These are phyloP conservation scores for Myriosclerotinia duriaeana DNA, from an alignment of 2,329 filamentous ascomycete genomes.

Conservation along the genomic window DNA sequence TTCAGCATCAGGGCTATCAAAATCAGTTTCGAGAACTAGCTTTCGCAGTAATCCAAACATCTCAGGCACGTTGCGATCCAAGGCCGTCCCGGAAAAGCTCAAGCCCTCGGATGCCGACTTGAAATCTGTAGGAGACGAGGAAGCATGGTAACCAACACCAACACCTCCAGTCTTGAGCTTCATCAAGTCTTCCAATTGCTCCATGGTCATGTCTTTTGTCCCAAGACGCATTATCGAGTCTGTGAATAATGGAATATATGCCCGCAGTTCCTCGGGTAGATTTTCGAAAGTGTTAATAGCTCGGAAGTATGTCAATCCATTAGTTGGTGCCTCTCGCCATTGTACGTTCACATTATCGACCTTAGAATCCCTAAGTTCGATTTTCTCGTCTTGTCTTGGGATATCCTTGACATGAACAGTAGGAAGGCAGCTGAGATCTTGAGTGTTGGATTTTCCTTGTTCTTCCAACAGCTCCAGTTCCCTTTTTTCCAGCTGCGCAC, in stretches of 20 bases:
- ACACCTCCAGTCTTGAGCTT: conserved; percentile 95
- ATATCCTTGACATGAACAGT: conserved; percentile 89
- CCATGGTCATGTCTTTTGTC: conserved; percentile 84
- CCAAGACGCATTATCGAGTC: conserved; percentile 92
- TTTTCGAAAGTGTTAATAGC: conserved; percentile 78
- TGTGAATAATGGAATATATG: conserved; percentile 85
- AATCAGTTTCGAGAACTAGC: conserved; percentile 83
- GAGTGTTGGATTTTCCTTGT: conserved; percentile 78
- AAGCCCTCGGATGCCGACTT: conserved; percentile 75
- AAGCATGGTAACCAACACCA: conserved; percentile 79
- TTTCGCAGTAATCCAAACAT: conserved; percentile 86
- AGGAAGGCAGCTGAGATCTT: conserved; percentile 84
- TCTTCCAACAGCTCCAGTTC: conserved; percentile 79
- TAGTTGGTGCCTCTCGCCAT: conserved; percentile 91
- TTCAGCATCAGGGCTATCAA: conserved; percentile 78
- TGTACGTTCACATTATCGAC: conserved; percentile 69
- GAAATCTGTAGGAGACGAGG: conserved; percentile 72
- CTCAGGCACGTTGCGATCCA: conserved; percentile 84
- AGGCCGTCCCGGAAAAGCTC: conserved; percentile 78
- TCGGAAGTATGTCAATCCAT: conserved; percentile 93
- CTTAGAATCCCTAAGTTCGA: conserved; percentile 61
- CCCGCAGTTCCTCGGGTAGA: conserved; percentile 78
- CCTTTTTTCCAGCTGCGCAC: conserved; percentile 68
- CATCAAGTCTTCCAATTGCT: conserved; percentile 91
- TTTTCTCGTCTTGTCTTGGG: conserved; percentile 67